These are phyloP conservation scores for Cucurbita moschata DNA, from an alignment of 306 rosid genomes.

Conservation along the genomic window DNA sequence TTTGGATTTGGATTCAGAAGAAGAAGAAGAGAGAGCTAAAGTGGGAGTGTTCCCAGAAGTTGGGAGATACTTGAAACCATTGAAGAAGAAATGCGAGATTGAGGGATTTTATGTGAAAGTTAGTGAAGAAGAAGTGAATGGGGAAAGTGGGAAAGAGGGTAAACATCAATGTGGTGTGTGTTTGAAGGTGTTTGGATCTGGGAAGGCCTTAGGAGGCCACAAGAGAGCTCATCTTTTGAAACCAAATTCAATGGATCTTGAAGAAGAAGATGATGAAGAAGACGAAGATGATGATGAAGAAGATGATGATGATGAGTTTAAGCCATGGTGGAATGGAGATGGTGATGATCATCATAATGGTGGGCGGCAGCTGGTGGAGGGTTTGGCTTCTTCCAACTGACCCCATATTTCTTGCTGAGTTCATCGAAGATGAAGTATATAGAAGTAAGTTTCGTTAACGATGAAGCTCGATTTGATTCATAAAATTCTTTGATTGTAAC, in stretches of 20 bases:
- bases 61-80: not conserved
- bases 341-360: slow-evolving; percentile 13
- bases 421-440: not conserved
- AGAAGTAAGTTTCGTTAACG: not conserved
- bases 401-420: not conserved
- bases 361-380: slow-evolving; percentile 17
- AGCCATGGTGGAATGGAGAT: slow-evolving; percentile 17
- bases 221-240: slow-evolving; percentile 28
- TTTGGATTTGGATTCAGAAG: not conserved
- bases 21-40: not conserved
- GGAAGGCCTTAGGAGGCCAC: slow-evolving; percentile 47
- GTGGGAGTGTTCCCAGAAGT: not conserved
- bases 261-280: slow-evolving; percentile 6
- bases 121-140: not conserved
- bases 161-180: slow-evolving; percentile 21
- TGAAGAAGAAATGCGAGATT: slow-evolving; percentile 5
- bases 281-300: not conserved
- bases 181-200: slow-evolving; percentile 36
- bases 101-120: not conserved
- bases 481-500: not conserved
- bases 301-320: slow-evolving; percentile 7
- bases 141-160: not conserved
- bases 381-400: slow-evolving; percentile 5
- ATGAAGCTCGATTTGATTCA: not conserved
- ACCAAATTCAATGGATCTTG: not conserved